Conservation (phyloP, 768 basidiomycete species). For the Boletus barrowsii region DNA sequence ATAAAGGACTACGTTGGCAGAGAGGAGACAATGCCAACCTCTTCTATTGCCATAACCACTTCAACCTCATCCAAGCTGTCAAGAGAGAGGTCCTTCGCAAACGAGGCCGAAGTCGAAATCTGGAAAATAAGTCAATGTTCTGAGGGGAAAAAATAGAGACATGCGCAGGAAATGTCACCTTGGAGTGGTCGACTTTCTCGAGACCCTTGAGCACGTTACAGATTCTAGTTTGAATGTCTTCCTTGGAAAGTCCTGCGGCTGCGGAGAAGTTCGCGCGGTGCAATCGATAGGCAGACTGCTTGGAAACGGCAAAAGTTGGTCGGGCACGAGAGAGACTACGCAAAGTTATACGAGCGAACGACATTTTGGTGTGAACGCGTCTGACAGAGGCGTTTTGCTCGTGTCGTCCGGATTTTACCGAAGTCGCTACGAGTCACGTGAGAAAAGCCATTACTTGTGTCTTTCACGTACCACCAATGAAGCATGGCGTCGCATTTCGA, state of each 20-base stretch:
- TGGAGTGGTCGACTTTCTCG: conserved; percentile 28
- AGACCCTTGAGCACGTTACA: conserved; percentile 31
- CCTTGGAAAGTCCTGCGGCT: conserved; percentile 22
- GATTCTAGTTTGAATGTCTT: conserved; percentile 24
- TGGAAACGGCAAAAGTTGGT: conserved; percentile 30
- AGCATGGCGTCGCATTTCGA: conserved; percentile 91
- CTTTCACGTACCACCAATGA: conserved; percentile 56
- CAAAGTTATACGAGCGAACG: conserved; percentile 33
- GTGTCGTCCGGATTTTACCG: conserved; percentile 28
- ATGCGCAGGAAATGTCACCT: conserved; percentile 18
- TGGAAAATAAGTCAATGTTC: conserved; percentile 35
- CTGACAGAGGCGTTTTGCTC: neutral
- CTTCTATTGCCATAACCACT: conserved; percentile 98
- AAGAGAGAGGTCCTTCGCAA: conserved; percentile 54
- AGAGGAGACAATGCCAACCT: conserved; percentile 42
- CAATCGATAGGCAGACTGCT: conserved; percentile 27
- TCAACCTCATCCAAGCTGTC: conserved; percentile 98
- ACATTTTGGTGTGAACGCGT: conserved; percentile 32
- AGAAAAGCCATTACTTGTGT: neutral
- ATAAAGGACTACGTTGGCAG: conserved; percentile 1
- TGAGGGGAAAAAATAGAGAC: conserved; percentile 14
- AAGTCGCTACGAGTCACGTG: conserved; percentile 6
- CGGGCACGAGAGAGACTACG: conserved; percentile 28
- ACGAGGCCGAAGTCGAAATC: conserved; percentile 58
- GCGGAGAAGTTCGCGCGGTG: conserved; percentile 32